phyloP scores from a whole-genome alignment of 768 basidiomycete species.

The Pulveroboletus frians region DNA sequence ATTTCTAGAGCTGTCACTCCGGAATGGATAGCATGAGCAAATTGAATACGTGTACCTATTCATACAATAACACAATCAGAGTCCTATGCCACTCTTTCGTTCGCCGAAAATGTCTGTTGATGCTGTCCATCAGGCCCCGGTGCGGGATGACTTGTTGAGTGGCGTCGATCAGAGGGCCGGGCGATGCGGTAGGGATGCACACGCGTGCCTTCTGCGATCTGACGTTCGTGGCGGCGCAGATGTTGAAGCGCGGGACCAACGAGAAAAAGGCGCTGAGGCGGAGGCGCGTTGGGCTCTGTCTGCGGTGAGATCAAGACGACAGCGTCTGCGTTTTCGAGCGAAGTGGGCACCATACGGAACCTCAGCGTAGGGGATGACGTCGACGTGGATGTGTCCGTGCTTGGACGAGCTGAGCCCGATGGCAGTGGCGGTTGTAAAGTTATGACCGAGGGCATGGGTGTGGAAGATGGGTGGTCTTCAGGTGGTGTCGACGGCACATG shows the following conservation, averaged over 20 bases:
- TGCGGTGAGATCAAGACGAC: conserved; percentile 42
- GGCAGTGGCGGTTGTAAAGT: conserved; percentile 36
- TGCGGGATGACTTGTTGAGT: background rate
- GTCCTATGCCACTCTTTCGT: background rate
- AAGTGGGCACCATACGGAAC: conserved; percentile 44
- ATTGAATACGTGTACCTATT: background rate
- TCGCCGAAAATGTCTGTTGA: background rate
- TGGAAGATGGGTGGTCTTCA: too few relatives aligned
- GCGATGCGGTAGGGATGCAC: conserved; percentile 55
- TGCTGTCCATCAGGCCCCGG: background rate
- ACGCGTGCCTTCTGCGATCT: conserved; percentile 42
- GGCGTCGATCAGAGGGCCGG: conserved; percentile 14
- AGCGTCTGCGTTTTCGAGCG: conserved; percentile 51
- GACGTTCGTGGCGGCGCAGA: conserved; percentile 40
- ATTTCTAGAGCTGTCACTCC: too few relatives aligned
- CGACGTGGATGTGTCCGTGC: background rate
- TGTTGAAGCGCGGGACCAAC: conserved; percentile 45
- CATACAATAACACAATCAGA: conserved; percentile 14
- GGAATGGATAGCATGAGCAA: too few relatives aligned
- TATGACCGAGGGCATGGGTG: conserved; percentile 32
- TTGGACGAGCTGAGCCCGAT: conserved; percentile 13
- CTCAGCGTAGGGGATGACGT: conserved; percentile 19
- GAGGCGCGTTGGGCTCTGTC: conserved; percentile 13
- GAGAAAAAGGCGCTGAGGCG: conserved; percentile 37
- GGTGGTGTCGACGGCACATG: background rate